Conservation (phyloP, 768 basidiomycete genomes). For the Sporobolomyces roseus region DNA sequence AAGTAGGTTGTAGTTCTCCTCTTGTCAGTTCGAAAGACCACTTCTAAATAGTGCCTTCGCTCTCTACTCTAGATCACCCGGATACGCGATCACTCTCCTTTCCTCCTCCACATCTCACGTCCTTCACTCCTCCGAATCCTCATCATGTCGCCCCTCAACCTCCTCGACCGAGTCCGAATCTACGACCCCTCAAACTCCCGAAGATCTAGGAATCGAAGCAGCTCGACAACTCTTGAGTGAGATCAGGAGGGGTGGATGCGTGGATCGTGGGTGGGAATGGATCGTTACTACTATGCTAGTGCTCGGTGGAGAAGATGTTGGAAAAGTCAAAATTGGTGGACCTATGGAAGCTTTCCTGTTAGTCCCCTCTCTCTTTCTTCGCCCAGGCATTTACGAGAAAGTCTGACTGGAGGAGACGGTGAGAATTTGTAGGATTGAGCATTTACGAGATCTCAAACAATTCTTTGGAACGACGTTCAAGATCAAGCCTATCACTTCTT, state of each 20-base stretch:
- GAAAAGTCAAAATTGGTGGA: constrained; percentile 77
- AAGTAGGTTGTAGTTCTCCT: constrained; percentile 59
- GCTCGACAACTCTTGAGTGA: constrained; percentile 73
- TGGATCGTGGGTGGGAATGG: constrained; percentile 82
- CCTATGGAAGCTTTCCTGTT: constrained; percentile 32
- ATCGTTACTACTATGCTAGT: constrained; percentile 86
- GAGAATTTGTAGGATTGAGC: constrained; percentile 74
- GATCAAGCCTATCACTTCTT: constrained; percentile 54
- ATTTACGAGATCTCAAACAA: constrained; percentile 71
- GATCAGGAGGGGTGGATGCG: constrained; percentile 76
- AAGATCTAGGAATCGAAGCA: constrained; percentile 82
- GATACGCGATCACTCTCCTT: constrained; percentile 83
- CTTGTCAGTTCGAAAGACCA: too few species aligned
- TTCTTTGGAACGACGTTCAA: constrained; percentile 94
- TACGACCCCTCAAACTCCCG: constrained; percentile 61
- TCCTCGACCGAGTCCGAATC: not conserved
- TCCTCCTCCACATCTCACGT: constrained; percentile 89
- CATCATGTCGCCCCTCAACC: constrained; percentile 59
- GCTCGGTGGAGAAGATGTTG: constrained; percentile 95
- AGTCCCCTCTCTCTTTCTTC: constrained; percentile 9
- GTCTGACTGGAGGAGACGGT: not conserved
- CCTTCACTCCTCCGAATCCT: constrained; percentile 79
- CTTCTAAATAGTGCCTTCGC: too few species aligned
- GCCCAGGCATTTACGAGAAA: not conserved
- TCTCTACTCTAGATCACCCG: constrained; percentile 72